A percentile compares a stretch with the other conserved stretches of the same genome.
Conservation (phyloP, 768 basidiomycete species). For the Boletus vinaceobasis region DNA sequence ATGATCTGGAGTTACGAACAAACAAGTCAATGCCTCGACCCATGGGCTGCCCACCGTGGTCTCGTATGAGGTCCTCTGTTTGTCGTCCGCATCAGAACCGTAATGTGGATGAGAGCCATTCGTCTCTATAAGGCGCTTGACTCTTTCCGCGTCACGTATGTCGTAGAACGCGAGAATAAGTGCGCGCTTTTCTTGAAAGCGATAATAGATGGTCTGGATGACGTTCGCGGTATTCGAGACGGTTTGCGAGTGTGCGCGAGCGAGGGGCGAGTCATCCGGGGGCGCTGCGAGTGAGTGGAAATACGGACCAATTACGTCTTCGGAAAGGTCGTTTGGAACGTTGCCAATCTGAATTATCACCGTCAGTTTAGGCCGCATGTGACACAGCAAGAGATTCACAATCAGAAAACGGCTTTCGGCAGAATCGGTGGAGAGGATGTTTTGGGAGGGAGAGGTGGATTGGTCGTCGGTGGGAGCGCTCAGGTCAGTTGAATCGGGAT, state of each 20-base stretch:
- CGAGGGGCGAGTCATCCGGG: constrained; percentile 5
- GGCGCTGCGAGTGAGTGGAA: constrained; percentile 26
- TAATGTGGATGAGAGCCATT: constrained; percentile 8
- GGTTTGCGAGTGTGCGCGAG: constrained; percentile 5
- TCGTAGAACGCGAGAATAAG: constrained; percentile 62
- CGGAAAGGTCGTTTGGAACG: constrained; percentile 33
- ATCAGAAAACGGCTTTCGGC: constrained; percentile 33
- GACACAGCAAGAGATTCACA: constrained; percentile 12
- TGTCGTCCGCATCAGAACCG: constrained; percentile 2
- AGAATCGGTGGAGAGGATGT: constrained; percentile 10
- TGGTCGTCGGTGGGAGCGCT: constrained; percentile 23
- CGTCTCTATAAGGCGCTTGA: constrained; percentile 39
- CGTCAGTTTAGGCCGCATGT: constrained; percentile 6
- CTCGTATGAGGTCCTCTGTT: constrained; percentile 4
- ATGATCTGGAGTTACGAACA: constrained; percentile 45
- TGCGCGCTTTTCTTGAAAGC: constrained; percentile 48
- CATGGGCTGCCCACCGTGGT: constrained; percentile 10
- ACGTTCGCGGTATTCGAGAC: constrained; percentile 19
- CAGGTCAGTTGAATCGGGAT: constrained; percentile 32
- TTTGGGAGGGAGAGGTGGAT: constrained; percentile 8
- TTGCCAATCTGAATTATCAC: constrained; percentile 37
- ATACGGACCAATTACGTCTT: constrained; percentile 30
- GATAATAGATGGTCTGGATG: constrained; percentile 57
- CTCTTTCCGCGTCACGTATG: constrained; percentile 49
- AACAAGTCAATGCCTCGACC: constrained; percentile 36